These are phyloP conservation scores for Blumeriella jaapii DNA, from an alignment of 2,329 filamentous ascomycete genomes.

Conservation along the genomic window DNA sequence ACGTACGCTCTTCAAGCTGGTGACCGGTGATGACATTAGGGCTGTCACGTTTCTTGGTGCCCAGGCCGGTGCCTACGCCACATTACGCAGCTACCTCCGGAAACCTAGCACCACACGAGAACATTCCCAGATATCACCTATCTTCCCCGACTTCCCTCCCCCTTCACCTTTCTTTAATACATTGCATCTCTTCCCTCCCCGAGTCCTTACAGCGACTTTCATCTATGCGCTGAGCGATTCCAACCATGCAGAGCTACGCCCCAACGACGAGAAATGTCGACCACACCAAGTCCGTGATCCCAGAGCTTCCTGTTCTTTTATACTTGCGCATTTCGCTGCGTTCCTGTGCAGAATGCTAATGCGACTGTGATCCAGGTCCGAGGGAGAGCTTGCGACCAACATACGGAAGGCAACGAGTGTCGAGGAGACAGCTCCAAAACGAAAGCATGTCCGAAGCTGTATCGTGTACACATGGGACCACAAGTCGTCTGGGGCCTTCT, in stretches of 20 bases:
- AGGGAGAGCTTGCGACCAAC: constrained; percentile 57
- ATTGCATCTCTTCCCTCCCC: constrained; percentile 2
- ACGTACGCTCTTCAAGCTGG: no score
- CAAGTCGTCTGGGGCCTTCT: constrained; percentile 89
- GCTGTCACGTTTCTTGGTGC: no score
- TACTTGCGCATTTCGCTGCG: neutral
- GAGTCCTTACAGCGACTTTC: neutral
- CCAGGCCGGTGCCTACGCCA: constrained; percentile 12
- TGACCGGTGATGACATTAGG: no score
- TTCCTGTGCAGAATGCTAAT: constrained; percentile 8
- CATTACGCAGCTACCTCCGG: constrained; percentile 16
- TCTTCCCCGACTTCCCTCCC: neutral
- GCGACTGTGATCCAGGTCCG: constrained; percentile 37
- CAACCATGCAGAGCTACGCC: constrained; percentile 23
- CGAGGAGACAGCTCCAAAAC: constrained; percentile 57
- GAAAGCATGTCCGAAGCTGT: constrained; percentile 93
- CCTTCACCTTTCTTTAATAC: constrained; percentile 9
- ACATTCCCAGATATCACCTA: neutral
- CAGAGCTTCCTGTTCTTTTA: constrained; percentile 5
- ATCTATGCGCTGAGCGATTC: constrained; percentile 14
- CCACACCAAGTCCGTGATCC: constrained; percentile 25
- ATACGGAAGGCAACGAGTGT: constrained; percentile 59
- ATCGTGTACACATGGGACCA: constrained; percentile 99
- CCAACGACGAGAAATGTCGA: constrained; percentile 26
- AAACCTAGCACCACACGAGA: constrained; percentile 1